Base-by-base conservation (phyloP, 108 stramenopile genomes). In the Schizochytrium sp. region DNA sequence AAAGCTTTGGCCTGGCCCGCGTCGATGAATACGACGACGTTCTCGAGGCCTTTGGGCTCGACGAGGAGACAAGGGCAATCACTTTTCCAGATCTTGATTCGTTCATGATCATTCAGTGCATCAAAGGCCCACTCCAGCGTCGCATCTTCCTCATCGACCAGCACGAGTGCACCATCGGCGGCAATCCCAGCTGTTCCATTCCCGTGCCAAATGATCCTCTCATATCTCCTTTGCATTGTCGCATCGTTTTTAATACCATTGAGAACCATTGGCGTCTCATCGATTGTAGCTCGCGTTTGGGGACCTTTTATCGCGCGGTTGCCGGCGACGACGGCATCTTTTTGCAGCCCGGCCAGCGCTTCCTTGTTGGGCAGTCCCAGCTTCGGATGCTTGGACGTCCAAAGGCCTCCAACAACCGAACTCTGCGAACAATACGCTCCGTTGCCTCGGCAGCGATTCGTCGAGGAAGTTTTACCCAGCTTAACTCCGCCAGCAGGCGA, bases 1-100 rank as follows among this genome's bases (percentile, higher is more conserved):
- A 83, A 45, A 83, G 76, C 76, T 83, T 83, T 83, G 76, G 76
- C 0, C 76, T 83, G 23, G 76, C 76, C 12, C 76, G 76, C 28
- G 76, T 83, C 51, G 51, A 83, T 45, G 76, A 83, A 23, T 83
- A 83, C 51, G 28, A 83, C 25, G 76, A 83, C 51, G 76, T 83
- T 18, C 23, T 83, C 18, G n/a, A 47, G 10, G 76, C 76, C n/a
- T 83, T 83, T 23, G 76, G 76, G 6, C 76, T 83, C 51, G 76
- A 83, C 4, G 45, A 47, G n/a, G 76, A 83, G 14, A 83, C 76
- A 12, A 10, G 76, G 14, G 6, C 48, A 12, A 83, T 83, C n/a
- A 83, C 76, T 23, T 83, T 53, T 53, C 76, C 76, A 8, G 76
- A 53, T 45, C 76, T 83, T 12, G 51, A 83, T 18, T 83, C 76